These are phyloP conservation scores for Nannizziopsis barbatae DNA, from an alignment of 2,329 filamentous ascomycete genomes.

Conservation along the genomic window DNA sequence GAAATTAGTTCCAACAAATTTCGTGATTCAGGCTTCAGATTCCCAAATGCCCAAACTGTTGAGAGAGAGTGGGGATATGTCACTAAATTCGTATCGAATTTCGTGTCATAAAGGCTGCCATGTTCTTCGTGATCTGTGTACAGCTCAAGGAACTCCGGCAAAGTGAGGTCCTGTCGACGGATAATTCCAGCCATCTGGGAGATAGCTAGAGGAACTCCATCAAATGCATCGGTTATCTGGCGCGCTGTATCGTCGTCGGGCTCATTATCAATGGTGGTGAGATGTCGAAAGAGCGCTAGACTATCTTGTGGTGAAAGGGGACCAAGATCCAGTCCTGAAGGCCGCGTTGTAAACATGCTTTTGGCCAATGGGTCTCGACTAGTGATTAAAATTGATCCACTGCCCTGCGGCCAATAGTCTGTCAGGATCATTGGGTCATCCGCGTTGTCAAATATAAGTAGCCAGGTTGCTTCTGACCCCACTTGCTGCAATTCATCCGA, in stretches of 20 bases:
- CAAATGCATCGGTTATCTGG: constrained; percentile 15
- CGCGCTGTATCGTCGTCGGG: constrained; percentile 11
- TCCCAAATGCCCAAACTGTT: constrained; percentile 18
- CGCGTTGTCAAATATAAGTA: constrained; percentile 22
- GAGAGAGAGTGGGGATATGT: constrained; percentile 15
- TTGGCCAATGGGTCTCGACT: constrained; percentile 20
- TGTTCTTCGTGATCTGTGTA: constrained; percentile 15
- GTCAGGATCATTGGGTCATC: constrained; percentile 18
- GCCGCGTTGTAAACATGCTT: constrained; percentile 7
- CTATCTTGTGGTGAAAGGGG: constrained; percentile 13
- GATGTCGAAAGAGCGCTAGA: constrained; percentile 2
- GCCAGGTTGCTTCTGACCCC: constrained; percentile 17
- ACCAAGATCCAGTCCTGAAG: constrained; percentile 11
- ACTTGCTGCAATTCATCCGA: constrained; percentile 3
- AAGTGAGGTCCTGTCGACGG: constrained; percentile 13
- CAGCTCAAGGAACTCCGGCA: constrained; percentile 14
- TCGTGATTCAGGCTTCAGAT: constrained; percentile 10
- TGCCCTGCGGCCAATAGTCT: constrained; percentile 20
- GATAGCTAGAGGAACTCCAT: constrained; percentile 18
- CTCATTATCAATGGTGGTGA: not conserved
- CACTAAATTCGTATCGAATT: constrained; percentile 8
- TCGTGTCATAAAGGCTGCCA: constrained; percentile 3
- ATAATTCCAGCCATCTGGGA: constrained; percentile 20
- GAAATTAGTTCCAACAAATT: constrained; percentile 16
- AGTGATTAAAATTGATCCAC: constrained; percentile 21